Evolutionary conservation across 306 rosid genomes (phyloP), one percentile per base, ranked within the genome.

Genomic region (Albizia julibrissin): DNA sequence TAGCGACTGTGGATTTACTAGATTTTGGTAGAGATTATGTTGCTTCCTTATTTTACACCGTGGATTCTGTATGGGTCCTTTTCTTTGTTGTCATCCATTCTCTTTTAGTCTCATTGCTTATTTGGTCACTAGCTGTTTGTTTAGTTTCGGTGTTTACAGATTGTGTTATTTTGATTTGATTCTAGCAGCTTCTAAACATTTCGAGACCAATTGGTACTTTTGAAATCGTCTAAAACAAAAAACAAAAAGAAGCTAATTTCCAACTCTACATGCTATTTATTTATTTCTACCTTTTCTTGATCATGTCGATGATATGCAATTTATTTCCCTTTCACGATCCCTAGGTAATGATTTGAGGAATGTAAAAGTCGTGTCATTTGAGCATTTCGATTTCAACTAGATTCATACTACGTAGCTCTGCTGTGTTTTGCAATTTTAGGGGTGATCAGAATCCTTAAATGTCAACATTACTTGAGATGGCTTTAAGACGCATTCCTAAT

Each of bases 401-500:
- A 22, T 44, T 44, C 44, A 39, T 13, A 10, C 2, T 12, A 50
- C 37, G 8, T 29, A 29, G 31, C 2, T 29, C 31, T 29, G 64
- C 2, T 74, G 4, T 39, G 0, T 22, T 15, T 4, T n/a, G 10
- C 37, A 11, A 56, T n/a, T 58, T 56, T 58, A 39, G 68, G 79
- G n/a, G 65, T 52, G 66, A 29, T 29, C 31, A 31, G 67, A 34
- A 74, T 26, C 40, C 14, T 24, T 5, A 14, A 1, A 10, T 54
- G 18, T 27, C 13, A 9, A 56, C 64, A 22, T 56, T 56, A 6
- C 59, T 19, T 19, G 27, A 10, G 10, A 82, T 86, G 90, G 92
- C 92, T 26, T 75, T 89, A 6, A 89, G 85, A 69, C 87, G 92
- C 65, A 87, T 89, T 70, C 74, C 54, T 54, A 90, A 90, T 87